Evolutionary conservation across 2,329 filamentous ascomycete species (phyloP).

Genomic region (Sphaerulina populicola): DNA sequence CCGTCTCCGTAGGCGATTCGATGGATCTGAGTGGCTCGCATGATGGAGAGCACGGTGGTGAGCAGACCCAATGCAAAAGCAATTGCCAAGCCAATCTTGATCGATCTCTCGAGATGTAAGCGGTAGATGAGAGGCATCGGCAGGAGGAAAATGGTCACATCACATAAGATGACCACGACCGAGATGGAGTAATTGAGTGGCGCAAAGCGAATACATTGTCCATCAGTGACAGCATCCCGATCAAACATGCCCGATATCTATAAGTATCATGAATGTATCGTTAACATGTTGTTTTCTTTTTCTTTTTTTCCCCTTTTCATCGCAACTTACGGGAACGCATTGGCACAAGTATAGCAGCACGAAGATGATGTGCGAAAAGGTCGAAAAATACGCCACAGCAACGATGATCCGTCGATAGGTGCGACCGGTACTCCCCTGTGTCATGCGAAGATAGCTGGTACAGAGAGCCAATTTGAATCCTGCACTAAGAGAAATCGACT

Average conservation of each 20-base stretch:
- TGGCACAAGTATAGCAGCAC: conserved; percentile 13
- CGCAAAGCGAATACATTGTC: conserved; percentile 83
- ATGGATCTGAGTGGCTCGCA: conserved; percentile 15
- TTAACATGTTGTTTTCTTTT: no score
- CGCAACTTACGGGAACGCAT: conserved; percentile 11
- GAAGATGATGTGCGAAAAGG: conserved; percentile 10
- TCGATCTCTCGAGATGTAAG: conserved; percentile 13
- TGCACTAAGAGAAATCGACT: neutral
- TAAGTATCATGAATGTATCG: neutral
- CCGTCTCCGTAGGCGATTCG: conserved; percentile 16
- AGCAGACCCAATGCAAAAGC: conserved; percentile 16
- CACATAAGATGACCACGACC: conserved; percentile 13
- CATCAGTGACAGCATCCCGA: conserved; percentile 58
- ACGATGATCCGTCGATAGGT: conserved; percentile 13
- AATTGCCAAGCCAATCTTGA: conserved; percentile 16
- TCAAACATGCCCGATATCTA: conserved; percentile 18
- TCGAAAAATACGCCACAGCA: conserved; percentile 13
- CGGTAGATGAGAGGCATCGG: conserved; percentile 17
- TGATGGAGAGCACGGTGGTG: conserved; percentile 14
- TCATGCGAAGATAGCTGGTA: conserved; percentile 18
- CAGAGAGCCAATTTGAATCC: conserved; percentile 18
- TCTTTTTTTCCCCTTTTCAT: neutral
- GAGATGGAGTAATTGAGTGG: conserved; percentile 77
- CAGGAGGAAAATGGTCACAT: conserved; percentile 16
- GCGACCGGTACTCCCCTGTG: conserved; percentile 11